Evolutionary conservation across 2,329 filamentous ascomycete genomes (phyloP), one percentile per base, ranked within the genome.

Genomic region (Pseudogymnoascus sp.): DNA sequence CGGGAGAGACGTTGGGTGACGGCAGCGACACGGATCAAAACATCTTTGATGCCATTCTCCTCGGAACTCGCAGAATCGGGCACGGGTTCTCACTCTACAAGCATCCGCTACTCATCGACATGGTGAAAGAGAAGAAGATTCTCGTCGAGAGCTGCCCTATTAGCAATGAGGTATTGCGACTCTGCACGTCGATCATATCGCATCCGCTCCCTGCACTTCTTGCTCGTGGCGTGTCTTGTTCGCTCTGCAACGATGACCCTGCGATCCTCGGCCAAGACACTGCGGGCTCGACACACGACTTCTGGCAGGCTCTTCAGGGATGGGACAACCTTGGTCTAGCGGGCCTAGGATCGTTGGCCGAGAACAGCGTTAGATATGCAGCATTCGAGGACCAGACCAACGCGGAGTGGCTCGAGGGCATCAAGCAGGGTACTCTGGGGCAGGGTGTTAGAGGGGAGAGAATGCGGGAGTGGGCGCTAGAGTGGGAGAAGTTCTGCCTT

Each of bases 331-430:
- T 97, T 13, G 95, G 93, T 0, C 80, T 97, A 2, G 91, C 90
- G 10, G 93, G 93, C 0, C 77, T 97, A 62, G 93, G 89, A 0
- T 89, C 87, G 64, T 80, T 99, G 69, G 93, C 92, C 0, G 92
- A 97, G 80, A 97, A 96, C 72, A 96, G 91, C 68, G 86, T 97
- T 50, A 83, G 90, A 42, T 97, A 91, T 91, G 88, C 91, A 8
- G 89, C 88, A 21, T 96, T 93, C 70, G 91, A 96, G 73, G 92
- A 97, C 69, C 86, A 91, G 73, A 82, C 77, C 19, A 75, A 83
- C 10, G 82, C 85, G 7, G 84, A 87, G 53, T 97, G 93, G 91
- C 75, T 81, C 21, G 80, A 83, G 63, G 89, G 86, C 63, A 82
- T 97, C 67, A 87, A 84, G 64, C 85, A 89, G 67, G 93, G 91